Evolutionary conservation across 1,139 yeast species (phyloP), one percentile per base, ranked within the genome.

Genomic region (Geotrichum fermentans): DNA sequence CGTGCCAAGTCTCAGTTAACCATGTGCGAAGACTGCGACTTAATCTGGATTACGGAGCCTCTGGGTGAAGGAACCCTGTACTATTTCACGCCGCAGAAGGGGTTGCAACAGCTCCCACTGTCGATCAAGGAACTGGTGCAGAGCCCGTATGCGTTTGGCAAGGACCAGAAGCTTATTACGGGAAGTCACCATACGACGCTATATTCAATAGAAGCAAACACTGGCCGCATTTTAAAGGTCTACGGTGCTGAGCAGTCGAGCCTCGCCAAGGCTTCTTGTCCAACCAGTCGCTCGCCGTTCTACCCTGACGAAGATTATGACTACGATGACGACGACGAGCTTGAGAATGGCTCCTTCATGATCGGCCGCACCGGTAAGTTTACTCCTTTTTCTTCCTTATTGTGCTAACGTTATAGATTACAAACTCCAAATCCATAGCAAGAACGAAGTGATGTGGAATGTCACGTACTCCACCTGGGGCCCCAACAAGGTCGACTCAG

Each of bases 381-480:
- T 6, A 11, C 17, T 13, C 10, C 6, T 18, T 32, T 33, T n/a
- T 43, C 67, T 77, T 66, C 62, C 77, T 21, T 40, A 32, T 26
- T 32, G 29, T 29, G 18, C 40, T 41, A 22, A 40, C 36, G 13
- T 21, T 35, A 7, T 45, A 47, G 79, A 79, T 5, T 82, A 79
- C 61, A 78, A 76, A 47, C 68, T 83, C 22, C 74, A 77, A 10
- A 81, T 83, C 17, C 79, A 80, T 63, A 82, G 95, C 4, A 79
- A 77, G 58, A 75, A 82, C 43, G 81, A 80, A 49, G 71, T 82
- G 1, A 74, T 79, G 2, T 90, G 96, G 95, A 86, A 89, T 61
- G 89, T 92, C 11, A 82, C 94, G 0, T 90, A 85, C 62, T 75
- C 95, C 1, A 78, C 83, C 47, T 92, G 97, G 97, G 95, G 95